Conservation (phyloP, 1,284 basidiomycete species). For the Pseudozyma sp. region DNA sequence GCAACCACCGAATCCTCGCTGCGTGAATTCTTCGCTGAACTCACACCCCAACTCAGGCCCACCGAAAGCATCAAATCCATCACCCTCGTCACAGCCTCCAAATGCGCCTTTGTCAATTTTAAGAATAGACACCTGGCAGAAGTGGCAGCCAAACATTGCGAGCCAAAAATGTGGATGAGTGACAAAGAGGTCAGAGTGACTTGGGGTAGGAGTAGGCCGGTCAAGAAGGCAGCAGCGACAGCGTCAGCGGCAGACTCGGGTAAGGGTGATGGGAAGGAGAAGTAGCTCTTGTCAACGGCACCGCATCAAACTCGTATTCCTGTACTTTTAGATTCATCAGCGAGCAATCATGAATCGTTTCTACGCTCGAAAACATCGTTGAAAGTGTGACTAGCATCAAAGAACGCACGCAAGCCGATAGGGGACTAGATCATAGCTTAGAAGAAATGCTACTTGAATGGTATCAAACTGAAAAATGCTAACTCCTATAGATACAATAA, state of each 20-base stretch:
- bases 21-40: conserved; percentile 77
- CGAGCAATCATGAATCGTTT: too few species aligned
- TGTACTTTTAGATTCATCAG: conserved; percentile 14
- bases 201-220: conserved; percentile 76
- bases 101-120: conserved; percentile 97
- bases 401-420: too few species aligned
- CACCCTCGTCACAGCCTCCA: conserved; percentile 41
- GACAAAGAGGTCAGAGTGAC: conserved; percentile 81
- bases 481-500: not conserved
- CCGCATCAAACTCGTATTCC: too few species aligned
- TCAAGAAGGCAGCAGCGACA: conserved; percentile 10
- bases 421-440: too few species aligned
- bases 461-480: too few species aligned
- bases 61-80: conserved; percentile 75
- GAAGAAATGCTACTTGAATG: too few species aligned
- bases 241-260: too few species aligned
- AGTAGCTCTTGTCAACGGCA: too few species aligned
- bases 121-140: conserved; percentile 83
- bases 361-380: too few species aligned
- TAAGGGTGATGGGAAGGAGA: too few species aligned
- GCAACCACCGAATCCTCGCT: conserved; percentile 81
- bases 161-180: conserved; percentile 85
- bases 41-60: conserved; percentile 65
- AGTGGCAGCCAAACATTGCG: conserved; percentile 84
- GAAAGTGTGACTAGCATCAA: too few species aligned